Conservation (phyloP, 1,284 basidiomycete genomes). For the Naganishia albida region DNA sequence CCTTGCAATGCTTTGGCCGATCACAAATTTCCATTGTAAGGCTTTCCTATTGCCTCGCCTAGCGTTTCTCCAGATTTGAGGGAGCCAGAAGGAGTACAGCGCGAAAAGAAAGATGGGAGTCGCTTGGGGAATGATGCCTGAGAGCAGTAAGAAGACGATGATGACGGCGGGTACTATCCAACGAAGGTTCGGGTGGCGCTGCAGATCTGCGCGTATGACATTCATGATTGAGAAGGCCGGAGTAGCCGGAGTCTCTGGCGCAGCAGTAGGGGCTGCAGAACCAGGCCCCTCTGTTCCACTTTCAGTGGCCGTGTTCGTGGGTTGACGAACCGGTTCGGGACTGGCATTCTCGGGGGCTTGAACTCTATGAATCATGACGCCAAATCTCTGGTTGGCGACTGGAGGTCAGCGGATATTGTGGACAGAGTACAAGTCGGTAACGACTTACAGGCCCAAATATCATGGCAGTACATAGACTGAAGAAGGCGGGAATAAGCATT, state of each 20-base stretch:
- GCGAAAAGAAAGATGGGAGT: slow-evolving; percentile 69
- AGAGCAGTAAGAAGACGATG: slow-evolving; percentile 68
- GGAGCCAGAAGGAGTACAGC: slow-evolving; percentile 77
- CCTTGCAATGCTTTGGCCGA: slow-evolving; percentile 73
- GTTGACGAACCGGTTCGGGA: slow-evolving; percentile 36
- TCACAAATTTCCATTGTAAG: slow-evolving; percentile 67
- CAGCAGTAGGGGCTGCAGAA: neutral
- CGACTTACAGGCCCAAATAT: slow-evolving; percentile 52
- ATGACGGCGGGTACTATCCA: slow-evolving; percentile 67
- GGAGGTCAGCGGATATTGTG: neutral
- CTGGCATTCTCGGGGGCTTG: slow-evolving; percentile 70
- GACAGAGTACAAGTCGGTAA: neutral
- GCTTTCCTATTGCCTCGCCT: slow-evolving; percentile 70
- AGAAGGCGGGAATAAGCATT: slow-evolving; percentile 75
- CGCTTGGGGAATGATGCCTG: slow-evolving; percentile 63
- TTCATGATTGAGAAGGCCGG: slow-evolving; percentile 24
- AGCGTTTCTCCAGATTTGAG: slow-evolving; percentile 77
- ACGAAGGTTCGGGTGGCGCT: slow-evolving; percentile 20
- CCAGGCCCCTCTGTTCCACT: neutral
- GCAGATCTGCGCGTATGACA: slow-evolving; percentile 16
- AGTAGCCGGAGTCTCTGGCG: neutral
- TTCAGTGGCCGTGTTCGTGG: slow-evolving; percentile 32
- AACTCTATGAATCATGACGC: slow-evolving; percentile 73
- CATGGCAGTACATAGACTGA: slow-evolving; percentile 57
- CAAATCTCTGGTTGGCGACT: slow-evolving; percentile 68